Conservation (phyloP, 2,329 filamentous ascomycete genomes). For the Pseudopithomyces chartarum region DNA sequence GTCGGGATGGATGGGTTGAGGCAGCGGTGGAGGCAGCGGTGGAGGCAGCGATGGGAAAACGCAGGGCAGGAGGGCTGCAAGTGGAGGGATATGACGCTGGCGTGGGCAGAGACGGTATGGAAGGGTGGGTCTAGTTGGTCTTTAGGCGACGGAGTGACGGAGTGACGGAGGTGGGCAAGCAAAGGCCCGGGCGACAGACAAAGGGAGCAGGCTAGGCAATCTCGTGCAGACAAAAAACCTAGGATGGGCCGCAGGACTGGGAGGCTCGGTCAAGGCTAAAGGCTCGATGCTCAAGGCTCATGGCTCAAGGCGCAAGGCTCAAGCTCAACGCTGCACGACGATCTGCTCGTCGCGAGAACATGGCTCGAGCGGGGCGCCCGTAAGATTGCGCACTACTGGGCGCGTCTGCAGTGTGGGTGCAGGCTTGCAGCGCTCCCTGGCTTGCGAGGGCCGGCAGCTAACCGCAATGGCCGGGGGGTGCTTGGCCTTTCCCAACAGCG, state of each 20-base stretch:
- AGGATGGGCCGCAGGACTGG: not conserved
- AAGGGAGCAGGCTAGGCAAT: not conserved
- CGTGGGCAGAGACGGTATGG: slow-evolving; percentile 9
- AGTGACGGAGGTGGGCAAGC: not conserved
- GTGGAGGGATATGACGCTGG: slow-evolving; percentile 17
- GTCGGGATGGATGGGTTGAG: slow-evolving; percentile 10
- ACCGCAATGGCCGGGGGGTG: too few relatives aligned
- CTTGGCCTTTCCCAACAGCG: too few relatives aligned
- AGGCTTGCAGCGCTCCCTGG: too few relatives aligned
- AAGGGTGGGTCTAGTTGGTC: not conserved
- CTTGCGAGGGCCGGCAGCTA: too few relatives aligned
- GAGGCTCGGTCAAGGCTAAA: too few relatives aligned
- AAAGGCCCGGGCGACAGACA: not conserved
- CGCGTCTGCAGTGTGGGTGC: too few relatives aligned
- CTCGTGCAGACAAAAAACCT: not conserved
- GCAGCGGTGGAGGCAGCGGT: slow-evolving; percentile 8
- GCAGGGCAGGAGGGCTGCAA: not conserved
- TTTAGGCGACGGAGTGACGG: not conserved
- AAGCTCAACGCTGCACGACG: too few relatives aligned
- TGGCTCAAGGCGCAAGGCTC: too few relatives aligned
- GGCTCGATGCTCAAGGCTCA: too few relatives aligned
- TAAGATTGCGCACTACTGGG: too few relatives aligned
- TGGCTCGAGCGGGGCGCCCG: too few relatives aligned
- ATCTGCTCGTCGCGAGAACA: too few relatives aligned
- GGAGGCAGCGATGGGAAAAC: slow-evolving; percentile 14